Evolutionary conservation across 2,329 filamentous ascomycete species (phyloP).

Genomic region (Apiospora kogelbergensis): DNA sequence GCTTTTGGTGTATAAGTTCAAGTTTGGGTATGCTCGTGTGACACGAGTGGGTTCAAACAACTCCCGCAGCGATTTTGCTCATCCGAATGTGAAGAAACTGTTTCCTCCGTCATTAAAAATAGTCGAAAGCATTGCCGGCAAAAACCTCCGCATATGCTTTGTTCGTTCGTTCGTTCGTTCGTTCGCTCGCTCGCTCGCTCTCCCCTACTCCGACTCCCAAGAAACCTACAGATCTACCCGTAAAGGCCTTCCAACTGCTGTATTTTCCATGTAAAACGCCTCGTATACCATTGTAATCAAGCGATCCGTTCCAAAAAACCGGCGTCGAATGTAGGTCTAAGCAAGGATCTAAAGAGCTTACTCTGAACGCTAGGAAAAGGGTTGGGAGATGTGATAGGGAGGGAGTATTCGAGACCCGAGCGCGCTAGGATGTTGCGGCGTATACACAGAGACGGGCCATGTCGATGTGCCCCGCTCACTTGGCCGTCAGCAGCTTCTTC

Average conservation of each 20-base stretch:
- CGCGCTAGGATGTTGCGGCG: no score
- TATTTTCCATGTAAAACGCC: not conserved
- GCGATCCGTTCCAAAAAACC: not conserved
- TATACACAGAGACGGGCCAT: not conserved
- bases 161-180: no score
- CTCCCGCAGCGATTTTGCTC: not conserved
- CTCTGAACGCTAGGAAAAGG: not conserved
- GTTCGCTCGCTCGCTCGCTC: not conserved
- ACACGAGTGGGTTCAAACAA: not conserved
- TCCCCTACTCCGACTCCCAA: not conserved
- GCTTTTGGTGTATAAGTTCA: not conserved
- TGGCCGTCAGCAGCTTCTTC: slow-evolving; percentile 27
- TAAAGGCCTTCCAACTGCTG: not conserved
- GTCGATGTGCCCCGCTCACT: not conserved
- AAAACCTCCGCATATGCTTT: not conserved
- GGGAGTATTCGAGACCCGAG: not conserved
- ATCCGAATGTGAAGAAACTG: not conserved
- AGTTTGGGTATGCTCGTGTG: not conserved
- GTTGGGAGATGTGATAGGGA: not conserved
- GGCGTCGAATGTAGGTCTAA: not conserved
- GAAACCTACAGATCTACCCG: not conserved
- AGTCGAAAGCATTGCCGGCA: not conserved
- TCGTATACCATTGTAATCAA: not conserved
- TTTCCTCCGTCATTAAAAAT: not conserved
- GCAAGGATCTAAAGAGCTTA: not conserved